A percentile compares a stretch with the other conserved stretches of the same genome.
These are phyloP conservation scores for Microcera coccophila DNA, from an alignment of 2,329 filamentous ascomycete genomes.

Conservation along the genomic window DNA sequence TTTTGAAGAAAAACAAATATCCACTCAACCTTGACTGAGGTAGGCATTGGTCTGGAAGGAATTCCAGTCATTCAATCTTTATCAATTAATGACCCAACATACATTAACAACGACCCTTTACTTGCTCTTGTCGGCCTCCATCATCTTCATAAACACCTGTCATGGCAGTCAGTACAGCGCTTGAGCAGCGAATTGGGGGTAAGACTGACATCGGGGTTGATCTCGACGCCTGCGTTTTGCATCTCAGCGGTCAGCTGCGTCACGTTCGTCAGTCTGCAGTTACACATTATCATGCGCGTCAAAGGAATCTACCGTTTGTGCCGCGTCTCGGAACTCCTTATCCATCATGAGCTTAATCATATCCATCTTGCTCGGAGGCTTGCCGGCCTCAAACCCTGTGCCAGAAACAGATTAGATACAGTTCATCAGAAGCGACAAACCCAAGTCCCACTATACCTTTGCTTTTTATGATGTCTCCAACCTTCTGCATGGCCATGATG, in stretches of 20 bases:
- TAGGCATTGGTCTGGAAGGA: too few relatives aligned
- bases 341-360: conserved; percentile 24
- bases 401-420: neutral
- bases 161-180: too few relatives aligned
- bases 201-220: conserved; percentile 16
- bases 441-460: conserved; percentile 6
- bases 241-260: conserved; percentile 17
- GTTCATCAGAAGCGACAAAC: neutral
- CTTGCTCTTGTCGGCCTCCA: too few relatives aligned
- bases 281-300: fast-evolving
- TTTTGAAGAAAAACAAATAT: too few relatives aligned
- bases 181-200: too few relatives aligned
- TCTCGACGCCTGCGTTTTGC: conserved; percentile 20
- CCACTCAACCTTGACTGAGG: too few relatives aligned
- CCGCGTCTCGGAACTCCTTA: conserved; percentile 20
- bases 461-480: conserved; percentile 16
- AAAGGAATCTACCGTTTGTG: conserved; percentile 5
- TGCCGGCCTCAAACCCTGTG: conserved; percentile 15
- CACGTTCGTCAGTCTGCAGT: neutral
- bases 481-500: conserved; percentile 16
- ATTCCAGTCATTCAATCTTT: too few relatives aligned
- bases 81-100: too few relatives aligned
- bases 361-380: conserved; percentile 22
- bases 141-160: too few relatives aligned
- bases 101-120: too few relatives aligned